These are phyloP conservation scores for Omphalotus guepiniiformis DNA, from an alignment of 768 basidiomycete genomes.

Conservation along the genomic window DNA sequence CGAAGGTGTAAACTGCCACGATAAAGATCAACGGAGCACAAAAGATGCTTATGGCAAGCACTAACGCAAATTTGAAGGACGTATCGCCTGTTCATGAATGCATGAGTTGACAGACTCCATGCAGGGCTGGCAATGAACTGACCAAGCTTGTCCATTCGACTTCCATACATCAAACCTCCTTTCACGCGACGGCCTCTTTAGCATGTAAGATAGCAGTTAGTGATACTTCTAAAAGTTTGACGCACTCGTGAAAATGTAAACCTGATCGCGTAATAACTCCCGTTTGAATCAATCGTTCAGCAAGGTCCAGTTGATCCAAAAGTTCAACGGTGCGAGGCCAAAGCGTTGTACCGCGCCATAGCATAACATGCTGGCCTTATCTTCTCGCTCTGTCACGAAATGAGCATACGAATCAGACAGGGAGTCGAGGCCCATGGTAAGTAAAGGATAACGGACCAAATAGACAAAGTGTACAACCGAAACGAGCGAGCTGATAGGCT, in stretches of 20 bases:
- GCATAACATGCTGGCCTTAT: constrained; percentile 4
- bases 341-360: constrained; percentile 9
- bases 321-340: constrained; percentile 11
- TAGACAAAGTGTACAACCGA: constrained; percentile 3
- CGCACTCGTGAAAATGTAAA: constrained; percentile 5
- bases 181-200: constrained; percentile 10
- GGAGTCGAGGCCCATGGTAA: background rate
- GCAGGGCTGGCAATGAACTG: background rate
- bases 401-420: background rate
- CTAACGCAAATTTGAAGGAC: constrained; percentile 14
- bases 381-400: constrained; percentile 5
- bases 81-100: constrained; percentile 6
- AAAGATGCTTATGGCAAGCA: background rate
- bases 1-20: constrained; percentile 8
- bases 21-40: background rate
- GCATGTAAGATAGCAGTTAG: background rate
- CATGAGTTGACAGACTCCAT: background rate
- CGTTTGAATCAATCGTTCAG: constrained; percentile 5
- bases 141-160: constrained; percentile 13
- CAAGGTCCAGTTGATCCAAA: constrained; percentile 8
- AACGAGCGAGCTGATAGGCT: constrained; percentile 8
- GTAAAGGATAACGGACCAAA: background rate
- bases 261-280: constrained; percentile 7
- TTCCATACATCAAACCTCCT: constrained; percentile 14
- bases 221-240: background rate